A percentile compares a stretch with the other conserved stretches of the same genome.
phyloP scores from a whole-genome alignment of 441 rosid species.

The Hura crepitans region DNA sequence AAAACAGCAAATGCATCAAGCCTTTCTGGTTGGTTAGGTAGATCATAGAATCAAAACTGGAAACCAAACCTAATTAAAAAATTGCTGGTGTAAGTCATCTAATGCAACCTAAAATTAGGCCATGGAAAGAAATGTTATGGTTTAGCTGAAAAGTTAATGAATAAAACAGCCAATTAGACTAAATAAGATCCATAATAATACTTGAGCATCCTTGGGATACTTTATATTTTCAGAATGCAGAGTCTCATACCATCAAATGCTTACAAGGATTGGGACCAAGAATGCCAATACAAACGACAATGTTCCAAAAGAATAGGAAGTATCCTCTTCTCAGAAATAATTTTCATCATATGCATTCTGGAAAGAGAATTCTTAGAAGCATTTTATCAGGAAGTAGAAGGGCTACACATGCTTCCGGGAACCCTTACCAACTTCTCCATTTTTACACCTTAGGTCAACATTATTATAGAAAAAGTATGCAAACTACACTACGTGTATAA shows the following conservation, averaged over 20 bases:
- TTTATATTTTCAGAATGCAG: not conserved
- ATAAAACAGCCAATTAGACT: not conserved
- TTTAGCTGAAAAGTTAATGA: not conserved
- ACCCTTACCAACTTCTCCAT: not conserved
- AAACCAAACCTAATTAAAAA: not conserved
- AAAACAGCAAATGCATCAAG: constrained; percentile 9
- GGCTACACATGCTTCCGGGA: not conserved
- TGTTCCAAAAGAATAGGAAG: not conserved
- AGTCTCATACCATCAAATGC: not conserved
- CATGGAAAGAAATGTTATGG: not conserved
- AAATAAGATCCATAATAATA: not conserved
- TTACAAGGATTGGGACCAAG: not conserved
- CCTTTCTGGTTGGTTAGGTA: constrained; percentile 5
- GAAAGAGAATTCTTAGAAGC: not conserved
- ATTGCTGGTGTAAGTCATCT: not conserved
- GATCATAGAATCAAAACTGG: not conserved
- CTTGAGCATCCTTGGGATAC: not conserved
- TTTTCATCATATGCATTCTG: not conserved
- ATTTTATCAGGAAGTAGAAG: not conserved
- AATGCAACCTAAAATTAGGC: not conserved
- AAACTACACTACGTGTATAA: not conserved
- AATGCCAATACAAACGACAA: not conserved
- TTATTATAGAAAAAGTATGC: not conserved
- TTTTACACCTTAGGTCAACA: not conserved
- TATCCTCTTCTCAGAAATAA: not conserved